Percentiles rank a stretch among this genome's conserved stretches.
Evolutionary conservation across 2,329 filamentous ascomycete genomes (phyloP).

Genomic region (Fusarium camptoceras): DNA sequence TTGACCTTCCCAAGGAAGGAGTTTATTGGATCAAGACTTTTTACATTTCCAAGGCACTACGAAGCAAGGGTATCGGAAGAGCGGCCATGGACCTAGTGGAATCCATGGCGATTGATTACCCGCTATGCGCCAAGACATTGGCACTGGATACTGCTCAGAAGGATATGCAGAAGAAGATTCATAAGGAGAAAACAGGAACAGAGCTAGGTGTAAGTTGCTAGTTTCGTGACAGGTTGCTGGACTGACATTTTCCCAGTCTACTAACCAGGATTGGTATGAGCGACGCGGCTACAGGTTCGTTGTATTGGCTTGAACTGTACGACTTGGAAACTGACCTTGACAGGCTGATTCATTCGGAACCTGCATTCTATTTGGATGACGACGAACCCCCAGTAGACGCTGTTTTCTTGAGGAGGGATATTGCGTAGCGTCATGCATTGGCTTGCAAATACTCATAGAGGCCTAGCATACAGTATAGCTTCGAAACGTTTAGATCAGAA

Average conservation of each 20-base stretch:
- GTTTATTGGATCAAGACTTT: slow-evolving; percentile 50
- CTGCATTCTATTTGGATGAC: not conserved
- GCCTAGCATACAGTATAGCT: not conserved
- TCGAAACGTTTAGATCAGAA: not conserved
- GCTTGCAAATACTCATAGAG: not conserved
- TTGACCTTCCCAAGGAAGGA: slow-evolving; percentile 34
- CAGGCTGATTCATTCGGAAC: slow-evolving; percentile 35
- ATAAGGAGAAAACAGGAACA: slow-evolving; percentile 1
- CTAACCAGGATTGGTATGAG: slow-evolving; percentile 49
- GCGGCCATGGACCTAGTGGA: slow-evolving; percentile 49
- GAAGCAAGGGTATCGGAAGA: slow-evolving; percentile 44
- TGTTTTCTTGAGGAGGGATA: slow-evolving; percentile 24
- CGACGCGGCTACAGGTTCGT: slow-evolving; percentile 41
- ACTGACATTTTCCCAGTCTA: slow-evolving; percentile 23
- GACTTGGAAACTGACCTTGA: not conserved
- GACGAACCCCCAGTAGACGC: slow-evolving; percentile 14
- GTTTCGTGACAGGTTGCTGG: fast-evolving
- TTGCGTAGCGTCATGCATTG: not conserved
- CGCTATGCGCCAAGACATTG: slow-evolving; percentile 42
- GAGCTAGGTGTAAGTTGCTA: slow-evolving; percentile 10
- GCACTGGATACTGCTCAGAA: slow-evolving; percentile 46
- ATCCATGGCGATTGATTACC: slow-evolving; percentile 42
- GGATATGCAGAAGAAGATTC: slow-evolving; percentile 30
- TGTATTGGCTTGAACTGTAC: not conserved
- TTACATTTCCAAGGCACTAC: slow-evolving; percentile 44